Evolutionary conservation across 2,329 filamentous ascomycete species (phyloP).

Genomic region (Rutstroemia sp.): DNA sequence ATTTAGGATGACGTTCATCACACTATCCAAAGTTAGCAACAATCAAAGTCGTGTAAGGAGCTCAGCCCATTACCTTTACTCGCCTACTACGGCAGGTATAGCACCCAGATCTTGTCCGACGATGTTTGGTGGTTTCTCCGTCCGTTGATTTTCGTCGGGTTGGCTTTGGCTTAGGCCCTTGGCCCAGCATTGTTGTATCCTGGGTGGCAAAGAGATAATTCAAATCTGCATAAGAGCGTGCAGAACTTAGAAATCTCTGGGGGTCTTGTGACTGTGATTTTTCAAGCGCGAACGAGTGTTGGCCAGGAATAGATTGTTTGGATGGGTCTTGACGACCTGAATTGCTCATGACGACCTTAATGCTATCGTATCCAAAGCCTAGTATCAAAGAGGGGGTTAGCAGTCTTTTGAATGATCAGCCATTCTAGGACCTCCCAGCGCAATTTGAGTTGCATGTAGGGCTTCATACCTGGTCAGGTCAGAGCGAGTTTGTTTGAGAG

Average conservation of each 20-base stretch:
- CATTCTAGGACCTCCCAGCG: background rate
- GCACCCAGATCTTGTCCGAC: conserved; percentile 87
- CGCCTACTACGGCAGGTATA: conserved; percentile 84
- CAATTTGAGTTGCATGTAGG: background rate
- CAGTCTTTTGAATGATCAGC: no score
- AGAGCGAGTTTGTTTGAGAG: no score
- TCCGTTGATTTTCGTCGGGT: conserved; percentile 26
- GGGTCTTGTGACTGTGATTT: background rate
- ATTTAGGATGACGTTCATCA: conserved; percentile 80
- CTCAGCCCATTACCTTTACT: conserved; percentile 56
- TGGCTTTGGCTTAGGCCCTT: conserved; percentile 21
- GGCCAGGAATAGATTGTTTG: background rate
- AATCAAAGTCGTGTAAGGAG: background rate
- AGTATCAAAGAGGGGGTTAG: no score
- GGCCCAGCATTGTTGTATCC: conserved; percentile 19
- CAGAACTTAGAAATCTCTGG: conserved; percentile 3
- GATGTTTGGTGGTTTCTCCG: conserved; percentile 65
- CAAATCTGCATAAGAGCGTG: conserved; percentile 16
- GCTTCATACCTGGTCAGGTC: no score
- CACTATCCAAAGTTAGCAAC: conserved; percentile 51
- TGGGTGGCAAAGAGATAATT: conserved; percentile 27
- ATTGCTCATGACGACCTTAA: background rate
- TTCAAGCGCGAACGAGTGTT: conserved; percentile 1
- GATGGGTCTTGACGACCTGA: background rate
- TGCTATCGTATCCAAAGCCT: no score